Percentiles rank a stretch among this genome's conserved stretches.
phyloP scores from a whole-genome alignment of 2,329 filamentous ascomycete species.

The Gnomoniopsis sp. region DNA sequence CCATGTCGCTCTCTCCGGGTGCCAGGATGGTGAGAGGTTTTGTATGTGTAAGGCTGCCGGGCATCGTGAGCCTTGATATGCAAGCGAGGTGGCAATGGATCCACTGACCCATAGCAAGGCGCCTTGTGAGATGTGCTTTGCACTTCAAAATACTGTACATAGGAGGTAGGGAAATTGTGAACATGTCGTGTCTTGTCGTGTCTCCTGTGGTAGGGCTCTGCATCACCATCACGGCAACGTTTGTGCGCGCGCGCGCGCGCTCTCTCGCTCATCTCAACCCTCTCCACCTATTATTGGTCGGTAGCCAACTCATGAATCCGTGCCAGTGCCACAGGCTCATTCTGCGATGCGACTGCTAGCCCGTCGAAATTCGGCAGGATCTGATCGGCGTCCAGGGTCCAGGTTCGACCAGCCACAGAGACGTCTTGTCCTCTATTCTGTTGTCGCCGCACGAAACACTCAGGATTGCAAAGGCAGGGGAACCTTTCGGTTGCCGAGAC shows the following conservation, averaged over 20 bases:
- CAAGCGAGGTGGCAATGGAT: background rate
- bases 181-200: background rate
- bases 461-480: no score
- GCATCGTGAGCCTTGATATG: background rate
- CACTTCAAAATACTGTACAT: background rate
- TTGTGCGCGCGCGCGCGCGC: no score
- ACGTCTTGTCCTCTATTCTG: background rate
- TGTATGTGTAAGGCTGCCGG: background rate
- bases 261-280: no score
- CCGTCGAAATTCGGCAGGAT: background rate
- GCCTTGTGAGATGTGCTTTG: background rate
- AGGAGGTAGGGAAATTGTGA: background rate
- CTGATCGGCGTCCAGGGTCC: background rate
- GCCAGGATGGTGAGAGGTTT: background rate
- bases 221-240: no score
- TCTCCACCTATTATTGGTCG: background rate
- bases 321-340: no score
- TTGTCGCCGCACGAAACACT: background rate
- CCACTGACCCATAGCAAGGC: background rate
- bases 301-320: background rate
- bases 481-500: background rate
- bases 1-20: background rate
- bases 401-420: background rate
- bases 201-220: no score
- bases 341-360: background rate